Evolutionary conservation across 768 basidiomycete species (phyloP).

Genomic region (Phanerodontia chrysosporium): DNA sequence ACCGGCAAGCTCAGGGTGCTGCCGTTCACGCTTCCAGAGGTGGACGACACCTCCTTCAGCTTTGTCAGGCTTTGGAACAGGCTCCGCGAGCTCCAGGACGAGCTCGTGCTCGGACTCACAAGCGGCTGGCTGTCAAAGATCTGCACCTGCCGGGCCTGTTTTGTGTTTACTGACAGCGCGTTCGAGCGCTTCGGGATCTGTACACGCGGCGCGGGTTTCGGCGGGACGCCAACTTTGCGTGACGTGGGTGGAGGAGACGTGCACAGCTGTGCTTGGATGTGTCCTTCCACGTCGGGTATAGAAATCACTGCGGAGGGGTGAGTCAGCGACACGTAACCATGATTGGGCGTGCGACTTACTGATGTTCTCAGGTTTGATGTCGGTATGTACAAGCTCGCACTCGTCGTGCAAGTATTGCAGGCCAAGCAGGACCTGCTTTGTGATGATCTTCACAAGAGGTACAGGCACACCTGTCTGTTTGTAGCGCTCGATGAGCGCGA

Average conservation of each 20-base stretch:
- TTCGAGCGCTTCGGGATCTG: constrained; percentile 43
- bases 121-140: constrained; percentile 83
- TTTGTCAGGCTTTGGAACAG: constrained; percentile 6
- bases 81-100: constrained; percentile 23
- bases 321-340: constrained; percentile 21
- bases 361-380: constrained; percentile 95
- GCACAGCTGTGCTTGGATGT: constrained; percentile 66
- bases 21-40: neutral
- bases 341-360: constrained; percentile 47
- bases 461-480: constrained; percentile 82
- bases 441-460: constrained; percentile 78
- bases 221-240: constrained; percentile 78
- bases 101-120: constrained; percentile 44
- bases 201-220: constrained; percentile 56
- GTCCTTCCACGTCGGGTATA: constrained; percentile 75
- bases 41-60: neutral
- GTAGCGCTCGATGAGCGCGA: constrained; percentile 70
- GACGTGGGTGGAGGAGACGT: constrained; percentile 69
- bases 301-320: constrained; percentile 55
- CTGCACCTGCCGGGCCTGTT: constrained; percentile 56
- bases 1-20: neutral
- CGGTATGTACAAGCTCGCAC: constrained; percentile 89
- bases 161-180: constrained; percentile 30
- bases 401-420: constrained; percentile 91
- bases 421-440: constrained; percentile 83